Evolutionary conservation across 495 filamentous ascomycete genomes (phyloP).

Genomic region (Daldinia grandis): DNA sequence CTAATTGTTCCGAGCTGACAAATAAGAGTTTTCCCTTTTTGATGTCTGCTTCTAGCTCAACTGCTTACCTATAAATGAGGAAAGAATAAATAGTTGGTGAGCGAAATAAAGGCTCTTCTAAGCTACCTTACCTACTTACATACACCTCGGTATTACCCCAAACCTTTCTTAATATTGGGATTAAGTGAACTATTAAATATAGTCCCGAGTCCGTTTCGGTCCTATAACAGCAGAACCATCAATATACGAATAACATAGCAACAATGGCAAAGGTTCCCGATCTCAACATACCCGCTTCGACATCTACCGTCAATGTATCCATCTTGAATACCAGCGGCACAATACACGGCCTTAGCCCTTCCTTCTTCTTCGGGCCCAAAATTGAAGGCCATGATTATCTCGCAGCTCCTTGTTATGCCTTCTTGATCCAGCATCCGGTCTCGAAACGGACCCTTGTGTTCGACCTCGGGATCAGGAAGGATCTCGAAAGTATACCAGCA

Average conservation of each 20-base stretch:
- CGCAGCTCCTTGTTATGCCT: constrained; percentile 58
- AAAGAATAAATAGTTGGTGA: too few relatives aligned
- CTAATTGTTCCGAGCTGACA: background rate
- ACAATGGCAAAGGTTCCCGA: constrained; percentile 45
- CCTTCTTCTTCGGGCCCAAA: constrained; percentile 52
- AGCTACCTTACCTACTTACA: too few relatives aligned
- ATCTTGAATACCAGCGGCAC: constrained; percentile 63
- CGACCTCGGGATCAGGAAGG: constrained; percentile 66
- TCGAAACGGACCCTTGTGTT: constrained; percentile 60
- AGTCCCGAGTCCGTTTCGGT: too few relatives aligned
- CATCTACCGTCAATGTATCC: constrained; percentile 58
- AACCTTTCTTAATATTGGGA: too few relatives aligned
- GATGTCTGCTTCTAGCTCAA: background rate
- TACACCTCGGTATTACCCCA: too few relatives aligned
- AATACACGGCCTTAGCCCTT: constrained; percentile 46
- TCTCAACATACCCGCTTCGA: constrained; percentile 58
- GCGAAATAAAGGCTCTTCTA: too few relatives aligned
- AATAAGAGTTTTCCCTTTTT: background rate
- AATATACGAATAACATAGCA: background rate
- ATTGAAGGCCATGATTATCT: constrained; percentile 55
- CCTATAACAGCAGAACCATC: too few relatives aligned
- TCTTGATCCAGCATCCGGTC: constrained; percentile 61
- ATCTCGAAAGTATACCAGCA: constrained; percentile 56
- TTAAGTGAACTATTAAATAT: too few relatives aligned
- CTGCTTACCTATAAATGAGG: background rate